Percentiles rank a stretch among this genome's conserved stretches.
Conservation (phyloP, 73 alveolate species). For the Halteria grandinella region DNA sequence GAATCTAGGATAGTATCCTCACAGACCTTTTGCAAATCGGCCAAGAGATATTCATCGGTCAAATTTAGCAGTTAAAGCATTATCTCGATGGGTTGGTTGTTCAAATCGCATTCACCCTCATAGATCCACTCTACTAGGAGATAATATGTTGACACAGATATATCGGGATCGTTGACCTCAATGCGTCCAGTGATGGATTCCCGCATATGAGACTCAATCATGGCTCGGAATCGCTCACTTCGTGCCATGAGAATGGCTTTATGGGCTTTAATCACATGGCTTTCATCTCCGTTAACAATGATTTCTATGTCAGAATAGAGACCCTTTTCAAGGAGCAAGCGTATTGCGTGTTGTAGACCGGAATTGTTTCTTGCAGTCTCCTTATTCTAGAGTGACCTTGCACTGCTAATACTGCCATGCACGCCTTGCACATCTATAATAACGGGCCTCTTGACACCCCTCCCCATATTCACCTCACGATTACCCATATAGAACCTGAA, state of each 20-base stretch:
- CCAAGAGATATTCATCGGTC: constrained; percentile 59
- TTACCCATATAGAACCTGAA: constrained; percentile 40
- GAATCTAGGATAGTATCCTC: constrained; percentile 40
- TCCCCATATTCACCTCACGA: constrained; percentile 7
- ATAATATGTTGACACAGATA: constrained; percentile 6
- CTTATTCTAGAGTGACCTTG: no score
- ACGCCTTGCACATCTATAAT: constrained; percentile 44
- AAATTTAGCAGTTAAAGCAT: constrained; percentile 19
- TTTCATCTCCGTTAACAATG: constrained; percentile 11
- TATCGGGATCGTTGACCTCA: constrained; percentile 4
- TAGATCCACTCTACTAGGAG: constrained; percentile 54
- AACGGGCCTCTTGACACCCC: constrained; percentile 40
- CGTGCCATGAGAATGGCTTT: constrained; percentile 54
- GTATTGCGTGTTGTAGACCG: no score
- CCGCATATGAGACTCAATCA: constrained; percentile 44
- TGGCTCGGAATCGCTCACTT: constrained; percentile 44
- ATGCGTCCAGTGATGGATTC: constrained; percentile 6
- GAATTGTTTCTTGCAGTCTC: constrained; percentile 10
- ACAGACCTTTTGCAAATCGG: constrained; percentile 51
- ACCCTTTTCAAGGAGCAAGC: constrained; percentile 48
- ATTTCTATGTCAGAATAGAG: constrained; percentile 44
- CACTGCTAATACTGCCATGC: no score
- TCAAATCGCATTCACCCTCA: constrained; percentile 54
- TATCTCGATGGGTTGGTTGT: constrained; percentile 11
- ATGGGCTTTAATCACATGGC: constrained; percentile 53